Evolutionary conservation across 257 asterid species (phyloP), one percentile per base, ranked within the genome.

Genomic region (Solanum pennellii): DNA sequence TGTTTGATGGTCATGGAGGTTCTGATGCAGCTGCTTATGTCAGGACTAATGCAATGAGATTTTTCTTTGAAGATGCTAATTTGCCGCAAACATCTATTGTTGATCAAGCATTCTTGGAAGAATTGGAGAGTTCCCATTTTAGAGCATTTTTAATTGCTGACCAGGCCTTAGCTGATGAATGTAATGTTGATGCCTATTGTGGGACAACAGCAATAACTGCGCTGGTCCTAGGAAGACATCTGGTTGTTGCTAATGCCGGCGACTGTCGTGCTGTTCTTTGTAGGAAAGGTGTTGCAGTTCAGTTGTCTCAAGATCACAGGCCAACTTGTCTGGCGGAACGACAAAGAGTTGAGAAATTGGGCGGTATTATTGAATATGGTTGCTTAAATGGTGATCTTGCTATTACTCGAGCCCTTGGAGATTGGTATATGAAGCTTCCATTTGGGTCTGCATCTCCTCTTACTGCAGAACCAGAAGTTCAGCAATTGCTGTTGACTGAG

Each of bases 1-100:
- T 97, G 65, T 97, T 97, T 47, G 99, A 97, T 68, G 99, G 99
- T 68, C 99, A 97, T 84, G 99, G 99, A 62, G 99, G 99, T 69
- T 90, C 95, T 31, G 95, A 88, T 41, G 99, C 99, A 33, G 94
- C 99, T 66, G 68, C 93, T 27, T 97, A 91, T 90, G 89, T 95
- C 87, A 95, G 93, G 90, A 89, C 93, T 52, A 95, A 97, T 77
- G 94, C 94, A 23, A 80, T 94, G 88, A 92, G 90, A 84, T 90
- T 94, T 68, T 92, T 97, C 92, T 93, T 97, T 73, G 95, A 94
- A 91, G 97, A 94, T 83, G 94, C 94, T 33, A 92, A 86, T 77
- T 86, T 95, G 90, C 99, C 96, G 5, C 93, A 89, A 88, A 89
- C 88, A 73, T 85, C 93, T 52, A 95, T 87, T 87, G 87, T 88